Percentiles rank a stretch among this genome's conserved stretches.
phyloP scores from a whole-genome alignment of 495 filamentous ascomycete species.

The Neurospora terricola region DNA sequence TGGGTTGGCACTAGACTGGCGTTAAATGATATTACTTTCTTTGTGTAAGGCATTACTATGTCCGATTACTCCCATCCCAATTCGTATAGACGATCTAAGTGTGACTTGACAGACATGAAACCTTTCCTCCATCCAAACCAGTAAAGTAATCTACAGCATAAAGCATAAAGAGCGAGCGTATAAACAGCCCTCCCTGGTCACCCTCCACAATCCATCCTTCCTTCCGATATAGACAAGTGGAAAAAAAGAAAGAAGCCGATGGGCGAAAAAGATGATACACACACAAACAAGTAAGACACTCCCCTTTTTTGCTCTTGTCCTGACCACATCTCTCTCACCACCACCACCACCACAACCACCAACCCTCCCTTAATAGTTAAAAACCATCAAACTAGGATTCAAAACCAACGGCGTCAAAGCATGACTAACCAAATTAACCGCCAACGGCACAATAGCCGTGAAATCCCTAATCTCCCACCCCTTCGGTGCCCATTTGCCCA shows the following conservation, averaged over 20 bases:
- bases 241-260: not conserved
- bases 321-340: not conserved
- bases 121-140: not conserved
- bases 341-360: not conserved
- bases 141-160: not conserved
- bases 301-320: not conserved
- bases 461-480: constrained; percentile 59
- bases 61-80: not conserved
- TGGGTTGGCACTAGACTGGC: not conserved
- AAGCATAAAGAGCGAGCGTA: not conserved
- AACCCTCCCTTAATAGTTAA: constrained; percentile 46
- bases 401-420: constrained; percentile 57
- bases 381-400: constrained; percentile 67
- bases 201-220: not conserved
- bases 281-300: not conserved
- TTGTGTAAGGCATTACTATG: not conserved
- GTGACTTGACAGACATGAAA: not conserved
- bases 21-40: not conserved
- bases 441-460: constrained; percentile 63
- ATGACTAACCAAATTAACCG: constrained; percentile 53
- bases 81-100: not conserved
- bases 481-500: constrained; percentile 51
- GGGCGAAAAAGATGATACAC: not conserved
- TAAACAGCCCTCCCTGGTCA: not conserved
- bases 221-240: not conserved